Base-by-base conservation (phyloP, 2,329 filamentous ascomycete species). In the Trichothecium roseum region DNA sequence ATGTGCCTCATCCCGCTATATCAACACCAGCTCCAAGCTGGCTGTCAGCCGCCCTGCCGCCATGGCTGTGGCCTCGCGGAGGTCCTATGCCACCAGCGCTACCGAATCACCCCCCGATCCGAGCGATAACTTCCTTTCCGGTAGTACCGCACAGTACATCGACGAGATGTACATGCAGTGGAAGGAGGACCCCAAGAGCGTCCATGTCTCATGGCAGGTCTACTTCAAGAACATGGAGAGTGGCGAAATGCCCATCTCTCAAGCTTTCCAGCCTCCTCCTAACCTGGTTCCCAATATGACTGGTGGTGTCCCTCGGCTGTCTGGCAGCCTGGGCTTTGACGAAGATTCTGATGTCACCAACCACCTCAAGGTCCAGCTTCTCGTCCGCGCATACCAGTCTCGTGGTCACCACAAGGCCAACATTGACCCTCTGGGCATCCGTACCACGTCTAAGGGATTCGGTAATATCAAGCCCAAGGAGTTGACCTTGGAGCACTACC, bases 151-250 rank as follows among this genome's bases (percentile, higher is more conserved):
- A 63, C 95, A 8, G 18, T 98, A 98, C 68, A 86, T 98, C 58
- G 91, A 98, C 62, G 91, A 95, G 70, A 98, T 98, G 91, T 98
- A 98, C 65, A 70, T 95, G 68, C 80, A 88, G 58, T 98, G 91
- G 91, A 94, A 89, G 66, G 72, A 84, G 45, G 87, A 98, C 52
- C 88, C 91, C 35, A 74, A 78, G 52, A 94, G 85, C 56, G 91
- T 98, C 40, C 91, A 98, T 64, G 74, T 94, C 52, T 98, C 91
- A 59, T 98, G 91, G 91, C 89, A 94, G 68, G 81, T 93, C 57
- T 98, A 98, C 74, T 98, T 98, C 75, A 85, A 81, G 81, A 98
- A 98, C 68, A 95, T 98, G 84, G 91, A 98, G 70, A 84, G 78
- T 47, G 91, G 91, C 59, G 84, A 91, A 54, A 96, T 98, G 86